Evolutionary conservation across 768 basidiomycete species (phyloP), one percentile per base, ranked within the genome.

Genomic region (Tephrocybe sp.): DNA sequence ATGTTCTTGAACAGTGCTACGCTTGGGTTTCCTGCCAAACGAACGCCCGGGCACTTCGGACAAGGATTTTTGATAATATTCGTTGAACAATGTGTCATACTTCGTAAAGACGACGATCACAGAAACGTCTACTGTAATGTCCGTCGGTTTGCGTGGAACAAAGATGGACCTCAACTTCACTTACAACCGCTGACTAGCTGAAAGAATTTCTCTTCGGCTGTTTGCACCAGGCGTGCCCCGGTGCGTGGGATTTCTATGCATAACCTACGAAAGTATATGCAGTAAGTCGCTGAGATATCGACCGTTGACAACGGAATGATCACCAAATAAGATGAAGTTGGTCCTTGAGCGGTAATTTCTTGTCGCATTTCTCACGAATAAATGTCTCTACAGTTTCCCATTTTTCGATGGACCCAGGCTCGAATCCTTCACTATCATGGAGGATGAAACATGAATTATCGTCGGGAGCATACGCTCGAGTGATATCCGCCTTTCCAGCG

Each of bases 401-500:
- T 21, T 47, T 24, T 2, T 47, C 18, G 28, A 22, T 21, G 22
- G 11, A n/a, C 8, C 35, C 36, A 15, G 45, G 35, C 16, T 47
- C 45, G 16, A 47, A 47, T 1, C 45, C 45, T 21, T 47, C 37
- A 26, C 45, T 47, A 6, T 47, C 46, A 21, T 47, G 46, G 7
- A 47, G 46, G 5, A 21, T n/a, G 21, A 47, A 47, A 15, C 46
- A 28, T 1, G 46, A 37, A 5, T 47, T 47, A 0, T 47, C 37
- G 6, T 21, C 15, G 27, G 46, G 38, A 4, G 35, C 36, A 9
- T 47, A 47, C 15, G 30, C 46, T 15, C 28, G 46, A 28, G 21
- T 19, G 5, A 47, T 47, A 24, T 47, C 28, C 9, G 46, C 46
- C 21, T 1, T 39, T 18, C 46, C 46, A 18, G 21, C 2, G 30